Conservation (phyloP, 192 early-diverging fungal genomes). For the Entrophospora sp. region DNA sequence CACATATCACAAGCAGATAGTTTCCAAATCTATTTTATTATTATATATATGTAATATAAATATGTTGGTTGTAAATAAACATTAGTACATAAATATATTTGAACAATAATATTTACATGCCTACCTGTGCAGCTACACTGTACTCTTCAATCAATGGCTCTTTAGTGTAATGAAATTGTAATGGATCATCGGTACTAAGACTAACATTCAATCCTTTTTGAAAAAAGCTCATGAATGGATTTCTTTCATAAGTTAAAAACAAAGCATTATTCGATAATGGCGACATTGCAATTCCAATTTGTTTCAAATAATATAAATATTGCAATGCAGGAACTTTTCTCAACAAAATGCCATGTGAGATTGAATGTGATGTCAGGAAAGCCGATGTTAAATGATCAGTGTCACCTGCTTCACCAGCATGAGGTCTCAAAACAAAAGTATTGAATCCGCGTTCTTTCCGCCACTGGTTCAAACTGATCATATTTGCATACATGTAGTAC, state of each 20-base stretch:
- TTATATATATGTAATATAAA: neutral
- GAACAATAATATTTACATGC: neutral
- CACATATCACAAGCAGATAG: slow-evolving; percentile 88
- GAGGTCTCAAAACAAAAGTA: slow-evolving; percentile 90
- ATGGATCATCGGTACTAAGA: slow-evolving; percentile 89
- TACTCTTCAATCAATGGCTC: slow-evolving; percentile 97
- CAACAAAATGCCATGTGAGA: slow-evolving; percentile 87
- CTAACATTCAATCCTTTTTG: slow-evolving; percentile 90
- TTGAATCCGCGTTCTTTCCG: slow-evolving; percentile 68
- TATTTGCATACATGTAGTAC: slow-evolving; percentile 87
- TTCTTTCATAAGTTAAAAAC: slow-evolving; percentile 87
- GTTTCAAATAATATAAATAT: slow-evolving; percentile 91
- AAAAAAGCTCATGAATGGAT: slow-evolving; percentile 85
- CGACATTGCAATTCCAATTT: slow-evolving; percentile 95
- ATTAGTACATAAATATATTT: neutral
- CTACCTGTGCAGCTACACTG: slow-evolving; percentile 81
- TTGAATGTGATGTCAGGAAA: slow-evolving; percentile 78
- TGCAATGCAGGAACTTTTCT: slow-evolving; percentile 91
- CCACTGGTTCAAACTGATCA: slow-evolving; percentile 74
- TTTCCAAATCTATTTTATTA: slow-evolving; percentile 72
- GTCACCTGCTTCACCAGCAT: slow-evolving; percentile 92
- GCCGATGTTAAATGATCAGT: slow-evolving; percentile 87
- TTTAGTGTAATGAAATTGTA: slow-evolving; percentile 96
- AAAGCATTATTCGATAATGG: slow-evolving; percentile 95
- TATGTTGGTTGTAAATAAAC: neutral